phyloP scores from a whole-genome alignment of 1,284 basidiomycete species.

The Rhodotorula sp. region DNA sequence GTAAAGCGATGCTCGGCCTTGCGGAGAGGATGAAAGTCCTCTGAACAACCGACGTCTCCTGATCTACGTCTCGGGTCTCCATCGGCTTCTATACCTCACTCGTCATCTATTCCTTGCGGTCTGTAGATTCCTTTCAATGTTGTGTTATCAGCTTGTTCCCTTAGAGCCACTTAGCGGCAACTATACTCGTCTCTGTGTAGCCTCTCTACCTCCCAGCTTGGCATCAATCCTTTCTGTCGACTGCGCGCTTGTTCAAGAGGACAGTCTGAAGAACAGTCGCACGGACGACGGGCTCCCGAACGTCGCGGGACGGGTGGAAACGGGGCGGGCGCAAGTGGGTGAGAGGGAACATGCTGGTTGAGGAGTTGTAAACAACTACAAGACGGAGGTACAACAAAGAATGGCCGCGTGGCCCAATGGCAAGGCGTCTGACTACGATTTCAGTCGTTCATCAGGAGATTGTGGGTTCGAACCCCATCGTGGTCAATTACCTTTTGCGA shows the following conservation, averaged over 20 bases:
- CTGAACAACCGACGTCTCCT: background rate
- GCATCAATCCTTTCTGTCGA: no score
- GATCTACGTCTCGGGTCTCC: no score
- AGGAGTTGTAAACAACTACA: no score
- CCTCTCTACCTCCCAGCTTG: no score
- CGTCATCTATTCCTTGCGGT: background rate
- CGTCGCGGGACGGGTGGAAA: background rate
- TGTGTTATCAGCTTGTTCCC: no score
- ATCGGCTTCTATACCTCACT: background rate
- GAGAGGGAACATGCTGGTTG: background rate
- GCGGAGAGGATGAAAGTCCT: conserved; percentile 18
- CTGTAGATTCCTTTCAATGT: no score
- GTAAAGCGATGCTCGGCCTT: conserved; percentile 7
- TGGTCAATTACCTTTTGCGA: conserved; percentile 3
- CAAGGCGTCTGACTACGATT: conserved; percentile 3
- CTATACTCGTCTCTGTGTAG: no score
- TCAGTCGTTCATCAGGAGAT: conserved; percentile 2
- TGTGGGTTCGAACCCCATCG: conserved; percentile 20
- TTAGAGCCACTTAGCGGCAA: no score
- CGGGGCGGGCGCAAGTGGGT: no score
- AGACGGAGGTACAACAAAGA: background rate
- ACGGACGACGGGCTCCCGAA: background rate
- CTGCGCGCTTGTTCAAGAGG: no score
- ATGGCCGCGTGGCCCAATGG: conserved; percentile 11
- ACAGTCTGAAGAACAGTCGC: no score